Conservation (phyloP, 1,139 yeast species). For the Blastobotrys petasosporus region DNA sequence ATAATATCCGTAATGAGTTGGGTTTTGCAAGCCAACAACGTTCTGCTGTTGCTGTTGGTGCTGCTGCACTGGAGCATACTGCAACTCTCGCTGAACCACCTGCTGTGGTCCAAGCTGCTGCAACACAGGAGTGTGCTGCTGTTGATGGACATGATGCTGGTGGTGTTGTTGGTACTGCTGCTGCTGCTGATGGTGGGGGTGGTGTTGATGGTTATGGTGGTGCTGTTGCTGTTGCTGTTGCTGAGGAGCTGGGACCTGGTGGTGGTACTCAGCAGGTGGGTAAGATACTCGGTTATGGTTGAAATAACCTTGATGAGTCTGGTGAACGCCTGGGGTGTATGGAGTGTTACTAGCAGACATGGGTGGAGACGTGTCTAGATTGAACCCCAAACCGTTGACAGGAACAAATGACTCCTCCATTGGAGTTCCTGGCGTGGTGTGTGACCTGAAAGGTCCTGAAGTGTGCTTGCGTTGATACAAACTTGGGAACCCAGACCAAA, state of each 20-base stretch:
- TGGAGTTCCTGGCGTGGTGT: constrained; percentile 18
- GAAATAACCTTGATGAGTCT: constrained; percentile 3
- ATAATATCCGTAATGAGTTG: constrained; percentile 10
- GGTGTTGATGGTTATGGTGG: constrained; percentile 8
- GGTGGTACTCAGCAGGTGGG: constrained; percentile 4
- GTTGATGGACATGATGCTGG: constrained; percentile 5
- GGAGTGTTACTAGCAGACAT: neutral
- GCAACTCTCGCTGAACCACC: constrained; percentile 7
- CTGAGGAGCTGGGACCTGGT: neutral
- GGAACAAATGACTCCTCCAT: constrained; percentile 12
- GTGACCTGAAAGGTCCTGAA: constrained; percentile 11
- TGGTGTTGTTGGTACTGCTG: constrained; percentile 9
- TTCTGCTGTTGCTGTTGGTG: constrained; percentile 12
- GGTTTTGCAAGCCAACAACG: constrained; percentile 9
- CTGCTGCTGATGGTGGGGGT: constrained; percentile 11
- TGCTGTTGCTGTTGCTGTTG: constrained; percentile 10
- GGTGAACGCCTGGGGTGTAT: constrained; percentile 5
- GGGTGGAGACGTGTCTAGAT: constrained; percentile 1
- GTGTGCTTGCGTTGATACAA: constrained; percentile 12
- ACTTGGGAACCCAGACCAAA: constrained; percentile 15
- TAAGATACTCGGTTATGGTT: constrained; percentile 4
- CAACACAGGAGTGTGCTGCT: too few relatives aligned
- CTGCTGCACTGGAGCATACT: constrained; percentile 7
- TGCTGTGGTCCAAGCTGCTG: neutral
- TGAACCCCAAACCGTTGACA: constrained; percentile 11